Evolutionary conservation across 352 stramenopile species (phyloP).

Genomic region (Halophytophthora batemanensis): DNA sequence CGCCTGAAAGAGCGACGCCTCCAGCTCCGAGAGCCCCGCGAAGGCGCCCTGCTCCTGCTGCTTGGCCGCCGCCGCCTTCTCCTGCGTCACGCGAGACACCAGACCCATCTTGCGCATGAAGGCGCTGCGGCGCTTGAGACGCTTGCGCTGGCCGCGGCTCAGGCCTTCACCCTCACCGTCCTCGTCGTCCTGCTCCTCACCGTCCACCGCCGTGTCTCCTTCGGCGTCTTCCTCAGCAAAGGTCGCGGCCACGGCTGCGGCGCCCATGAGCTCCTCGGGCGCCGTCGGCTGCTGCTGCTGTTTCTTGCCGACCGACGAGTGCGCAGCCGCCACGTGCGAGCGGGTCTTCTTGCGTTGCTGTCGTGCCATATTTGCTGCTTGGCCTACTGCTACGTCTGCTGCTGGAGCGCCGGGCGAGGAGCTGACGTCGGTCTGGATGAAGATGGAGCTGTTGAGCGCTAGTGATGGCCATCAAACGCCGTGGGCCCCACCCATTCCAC

Average conservation of each 20-base stretch:
- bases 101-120: constrained; percentile 88
- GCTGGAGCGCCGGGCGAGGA: background rate
- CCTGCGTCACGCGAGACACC: constrained; percentile 57
- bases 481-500: too few species aligned
- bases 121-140: constrained; percentile 71
- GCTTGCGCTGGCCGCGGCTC: constrained; percentile 82
- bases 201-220: constrained; percentile 29
- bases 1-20: constrained; percentile 66
- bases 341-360: constrained; percentile 58
- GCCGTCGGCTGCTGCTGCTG: constrained; percentile 13
- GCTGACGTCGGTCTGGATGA: too few species aligned
- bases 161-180: constrained; percentile 33
- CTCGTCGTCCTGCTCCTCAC: constrained; percentile 29
- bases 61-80: constrained; percentile 50
- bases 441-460: too few species aligned
- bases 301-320: constrained; percentile 31
- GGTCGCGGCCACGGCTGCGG: constrained; percentile 58
- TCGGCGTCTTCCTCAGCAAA: constrained; percentile 46
- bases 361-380: too few species aligned
- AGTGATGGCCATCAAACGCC: too few species aligned
- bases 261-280: constrained; percentile 28
- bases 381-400: too few species aligned
- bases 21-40: constrained; percentile 62
- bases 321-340: constrained; percentile 46
- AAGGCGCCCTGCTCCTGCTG: constrained; percentile 59